These are phyloP conservation scores for Pseudocercospora eumusae DNA, from an alignment of 2,329 filamentous ascomycete genomes.

Conservation along the genomic window DNA sequence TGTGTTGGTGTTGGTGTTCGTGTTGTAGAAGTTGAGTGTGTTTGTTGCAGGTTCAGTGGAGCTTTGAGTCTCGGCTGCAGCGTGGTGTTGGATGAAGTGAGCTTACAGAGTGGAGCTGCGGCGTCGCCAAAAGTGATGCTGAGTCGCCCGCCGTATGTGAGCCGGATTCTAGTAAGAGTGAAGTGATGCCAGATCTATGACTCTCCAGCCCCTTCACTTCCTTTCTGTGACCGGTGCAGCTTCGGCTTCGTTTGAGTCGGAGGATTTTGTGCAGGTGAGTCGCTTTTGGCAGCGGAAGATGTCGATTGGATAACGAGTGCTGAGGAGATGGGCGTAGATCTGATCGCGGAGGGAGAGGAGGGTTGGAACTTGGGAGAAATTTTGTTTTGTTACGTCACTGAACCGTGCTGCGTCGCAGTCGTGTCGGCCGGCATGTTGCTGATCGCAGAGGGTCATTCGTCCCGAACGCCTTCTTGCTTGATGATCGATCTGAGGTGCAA, in stretches of 20 bases:
- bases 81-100: no score
- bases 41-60: no score
- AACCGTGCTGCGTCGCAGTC: not conserved
- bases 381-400: not conserved
- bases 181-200: no score
- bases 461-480: not conserved
- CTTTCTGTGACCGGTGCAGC: no score
- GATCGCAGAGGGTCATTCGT: not conserved
- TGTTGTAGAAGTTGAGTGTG: no score
- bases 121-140: no score
- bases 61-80: no score
- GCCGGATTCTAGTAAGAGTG: no score
- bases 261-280: not conserved
- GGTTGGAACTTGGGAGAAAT: not conserved
- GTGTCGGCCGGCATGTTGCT: not conserved
- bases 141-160: no score
- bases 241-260: not conserved
- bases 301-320: not conserved
- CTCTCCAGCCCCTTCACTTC: no score
- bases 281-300: not conserved
- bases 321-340: not conserved
- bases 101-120: no score
- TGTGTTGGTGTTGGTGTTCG: no score
- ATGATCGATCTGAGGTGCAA: not conserved
- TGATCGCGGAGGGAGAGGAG: slow-evolving; percentile 4